Conservation (phyloP, 176 grass and related monocot species). For the sorghum (Sorghum bicolor) region DNA sequence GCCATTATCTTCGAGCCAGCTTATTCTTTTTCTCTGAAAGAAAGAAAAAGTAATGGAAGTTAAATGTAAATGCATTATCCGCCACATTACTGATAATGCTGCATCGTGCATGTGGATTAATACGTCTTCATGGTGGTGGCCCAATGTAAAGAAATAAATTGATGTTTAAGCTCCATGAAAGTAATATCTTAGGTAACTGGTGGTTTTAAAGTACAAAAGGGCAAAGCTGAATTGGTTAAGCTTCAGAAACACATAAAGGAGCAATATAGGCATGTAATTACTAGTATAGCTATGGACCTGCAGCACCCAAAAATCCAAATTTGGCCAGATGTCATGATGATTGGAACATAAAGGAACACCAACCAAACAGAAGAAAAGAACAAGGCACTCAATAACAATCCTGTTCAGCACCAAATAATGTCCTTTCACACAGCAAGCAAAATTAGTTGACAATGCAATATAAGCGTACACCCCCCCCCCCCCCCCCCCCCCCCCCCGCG, state of each 20-base stretch:
- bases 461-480: constrained; percentile 7
- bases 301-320: constrained; percentile 13
- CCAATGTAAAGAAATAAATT: not conserved
- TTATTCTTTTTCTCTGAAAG: constrained; percentile 22
- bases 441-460: constrained; percentile 14
- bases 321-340: constrained; percentile 2
- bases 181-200: not conserved
- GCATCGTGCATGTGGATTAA: not conserved
- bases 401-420: constrained; percentile 18
- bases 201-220: not conserved
- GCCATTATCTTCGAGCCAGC: constrained; percentile 63
- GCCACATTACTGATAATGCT: not conserved
- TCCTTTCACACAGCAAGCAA: not conserved
- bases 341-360: constrained; percentile 3
- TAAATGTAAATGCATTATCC: not conserved
- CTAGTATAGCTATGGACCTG: not conserved
- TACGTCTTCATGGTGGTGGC: not conserved
- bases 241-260: constrained; percentile 14
- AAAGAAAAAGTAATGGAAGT: not conserved
- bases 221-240: not conserved
- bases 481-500: no score
- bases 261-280: not conserved
- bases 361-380: constrained; percentile 4
- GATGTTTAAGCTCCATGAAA: not conserved
- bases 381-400: not conserved